A percentile compares a stretch with the other conserved stretches of the same genome.
phyloP scores from a whole-genome alignment of 805 yeast genomes.

The Naumovozyma dairenensis region DNA sequence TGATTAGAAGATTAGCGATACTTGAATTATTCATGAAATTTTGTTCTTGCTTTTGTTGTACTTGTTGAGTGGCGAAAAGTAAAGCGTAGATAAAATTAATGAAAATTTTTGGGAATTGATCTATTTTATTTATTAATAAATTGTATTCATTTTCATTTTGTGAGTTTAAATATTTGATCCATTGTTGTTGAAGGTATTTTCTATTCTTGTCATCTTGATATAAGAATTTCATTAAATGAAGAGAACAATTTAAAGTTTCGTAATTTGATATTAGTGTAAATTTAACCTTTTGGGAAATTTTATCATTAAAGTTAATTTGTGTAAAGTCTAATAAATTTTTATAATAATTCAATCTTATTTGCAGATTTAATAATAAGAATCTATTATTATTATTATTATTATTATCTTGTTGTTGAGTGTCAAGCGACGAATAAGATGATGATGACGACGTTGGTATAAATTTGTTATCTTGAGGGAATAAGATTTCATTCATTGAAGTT shows the following conservation, averaged over 20 bases:
- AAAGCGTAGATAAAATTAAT: slow-evolving; percentile 17
- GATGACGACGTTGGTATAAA: slow-evolving; percentile 43
- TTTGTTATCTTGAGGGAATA: slow-evolving; percentile 42
- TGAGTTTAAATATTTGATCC: slow-evolving; percentile 8
- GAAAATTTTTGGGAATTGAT: slow-evolving; percentile 20
- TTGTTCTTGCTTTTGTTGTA: slow-evolving; percentile 3
- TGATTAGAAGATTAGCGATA: slow-evolving; percentile 17
- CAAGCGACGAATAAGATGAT: no score
- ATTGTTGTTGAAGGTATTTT: slow-evolving; percentile 4
- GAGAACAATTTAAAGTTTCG: slow-evolving; percentile 41
- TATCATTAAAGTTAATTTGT: slow-evolving; percentile 35
- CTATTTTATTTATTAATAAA: slow-evolving; percentile 21
- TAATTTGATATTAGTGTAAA: slow-evolving; percentile 32
- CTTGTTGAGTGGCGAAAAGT: background rate
- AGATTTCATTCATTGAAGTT: slow-evolving; percentile 45
- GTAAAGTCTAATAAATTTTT: slow-evolving; percentile 38
- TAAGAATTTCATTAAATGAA: slow-evolving; percentile 31
- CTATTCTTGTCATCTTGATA: slow-evolving; percentile 3
- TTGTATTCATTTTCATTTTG: slow-evolving; percentile 10
- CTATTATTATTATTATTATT: no score
- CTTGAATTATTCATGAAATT: slow-evolving; percentile 12
- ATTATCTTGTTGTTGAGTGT: no score
- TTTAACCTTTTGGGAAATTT: slow-evolving; percentile 31
- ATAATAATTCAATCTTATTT: slow-evolving; percentile 37
- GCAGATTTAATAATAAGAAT: slow-evolving; percentile 43